These are phyloP conservation scores for Nakazawaea populi DNA, from an alignment of 805 yeast species.

Conservation along the genomic window DNA sequence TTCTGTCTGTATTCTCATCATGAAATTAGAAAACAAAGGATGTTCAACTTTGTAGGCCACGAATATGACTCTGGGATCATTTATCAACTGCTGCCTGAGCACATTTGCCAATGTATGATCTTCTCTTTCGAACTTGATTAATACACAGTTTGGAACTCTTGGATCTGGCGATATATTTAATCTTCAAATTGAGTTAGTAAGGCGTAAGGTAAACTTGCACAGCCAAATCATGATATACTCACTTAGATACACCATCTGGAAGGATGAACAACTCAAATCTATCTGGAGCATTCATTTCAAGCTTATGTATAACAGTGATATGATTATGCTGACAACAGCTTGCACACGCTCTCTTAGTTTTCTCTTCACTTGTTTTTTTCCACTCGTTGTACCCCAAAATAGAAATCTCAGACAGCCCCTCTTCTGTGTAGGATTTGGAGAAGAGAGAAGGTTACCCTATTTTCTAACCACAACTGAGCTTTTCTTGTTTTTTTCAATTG, in stretches of 20 bases:
- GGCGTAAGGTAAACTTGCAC: neutral
- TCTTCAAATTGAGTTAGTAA: conserved; percentile 26
- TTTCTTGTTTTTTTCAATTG: neutral
- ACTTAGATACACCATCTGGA: conserved; percentile 97
- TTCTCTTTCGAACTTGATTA: conserved; percentile 90
- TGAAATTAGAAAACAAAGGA: conserved; percentile 92
- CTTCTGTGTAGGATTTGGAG: neutral
- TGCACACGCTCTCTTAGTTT: neutral
- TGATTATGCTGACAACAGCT: neutral
- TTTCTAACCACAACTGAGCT: neutral
- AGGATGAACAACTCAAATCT: conserved; percentile 93
- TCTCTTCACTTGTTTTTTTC: neutral
- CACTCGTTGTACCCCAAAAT: neutral
- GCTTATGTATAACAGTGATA: too few relatives aligned
- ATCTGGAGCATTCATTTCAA: conserved; percentile 90
- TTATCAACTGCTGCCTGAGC: conserved; percentile 77
- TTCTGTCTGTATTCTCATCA: conserved; percentile 91
- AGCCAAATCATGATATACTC: conserved; percentile 23
- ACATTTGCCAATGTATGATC: conserved; percentile 95
- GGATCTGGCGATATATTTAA: conserved; percentile 88
- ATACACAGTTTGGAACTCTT: conserved; percentile 91
- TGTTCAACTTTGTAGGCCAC: conserved; percentile 98
- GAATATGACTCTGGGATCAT: conserved; percentile 84
- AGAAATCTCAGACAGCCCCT: neutral
- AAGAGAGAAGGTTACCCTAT: neutral